Percentiles rank a stretch among this genome's conserved stretches.
phyloP scores from a whole-genome alignment of 2,329 filamentous ascomycete species.

The Annulohypoxylon truncatum region DNA sequence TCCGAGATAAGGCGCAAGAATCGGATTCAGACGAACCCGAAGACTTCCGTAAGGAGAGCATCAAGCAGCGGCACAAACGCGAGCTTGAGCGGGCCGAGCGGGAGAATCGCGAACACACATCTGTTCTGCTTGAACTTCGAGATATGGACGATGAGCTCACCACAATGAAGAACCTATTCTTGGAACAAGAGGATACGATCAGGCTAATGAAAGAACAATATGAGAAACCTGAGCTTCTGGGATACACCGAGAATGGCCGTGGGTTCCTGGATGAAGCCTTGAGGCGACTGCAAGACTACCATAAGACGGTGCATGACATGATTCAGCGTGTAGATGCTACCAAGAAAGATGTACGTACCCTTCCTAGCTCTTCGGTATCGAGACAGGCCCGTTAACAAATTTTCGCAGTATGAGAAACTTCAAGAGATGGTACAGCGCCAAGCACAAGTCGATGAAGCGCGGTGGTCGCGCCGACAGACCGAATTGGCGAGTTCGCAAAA shows the following conservation, averaged over 20 bases:
- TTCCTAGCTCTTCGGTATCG: background rate
- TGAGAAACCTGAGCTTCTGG: slow-evolving; percentile 54
- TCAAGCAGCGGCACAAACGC: slow-evolving; percentile 56
- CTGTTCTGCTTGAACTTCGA: slow-evolving; percentile 70
- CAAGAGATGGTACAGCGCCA: slow-evolving; percentile 75
- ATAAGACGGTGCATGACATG: slow-evolving; percentile 67
- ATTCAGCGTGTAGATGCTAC: slow-evolving; percentile 66
- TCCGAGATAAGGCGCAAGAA: slow-evolving; percentile 57
- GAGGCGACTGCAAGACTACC: slow-evolving; percentile 65
- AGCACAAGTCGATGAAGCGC: slow-evolving; percentile 73
- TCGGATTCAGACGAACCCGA: slow-evolving; percentile 57
- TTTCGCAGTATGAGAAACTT: slow-evolving; percentile 67
- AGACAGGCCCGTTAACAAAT: slow-evolving; percentile 14
- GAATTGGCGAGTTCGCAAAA: slow-evolving; percentile 72
- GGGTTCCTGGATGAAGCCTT: slow-evolving; percentile 65
- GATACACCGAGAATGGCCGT: slow-evolving; percentile 59
- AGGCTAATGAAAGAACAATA: slow-evolving; percentile 60
- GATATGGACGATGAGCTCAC: slow-evolving; percentile 73
- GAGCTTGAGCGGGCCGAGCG: slow-evolving; percentile 60
- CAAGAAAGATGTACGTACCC: slow-evolving; percentile 62
- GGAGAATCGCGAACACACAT: slow-evolving; percentile 72
- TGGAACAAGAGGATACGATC: slow-evolving; percentile 65
- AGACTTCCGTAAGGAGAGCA: slow-evolving; percentile 54
- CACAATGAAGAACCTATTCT: slow-evolving; percentile 67
- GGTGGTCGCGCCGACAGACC: slow-evolving; percentile 70